Evolutionary conservation across 2,329 filamentous ascomycete genomes (phyloP), one percentile per base, ranked within the genome.

Genomic region (Stagonosporopsis vannaccii): DNA sequence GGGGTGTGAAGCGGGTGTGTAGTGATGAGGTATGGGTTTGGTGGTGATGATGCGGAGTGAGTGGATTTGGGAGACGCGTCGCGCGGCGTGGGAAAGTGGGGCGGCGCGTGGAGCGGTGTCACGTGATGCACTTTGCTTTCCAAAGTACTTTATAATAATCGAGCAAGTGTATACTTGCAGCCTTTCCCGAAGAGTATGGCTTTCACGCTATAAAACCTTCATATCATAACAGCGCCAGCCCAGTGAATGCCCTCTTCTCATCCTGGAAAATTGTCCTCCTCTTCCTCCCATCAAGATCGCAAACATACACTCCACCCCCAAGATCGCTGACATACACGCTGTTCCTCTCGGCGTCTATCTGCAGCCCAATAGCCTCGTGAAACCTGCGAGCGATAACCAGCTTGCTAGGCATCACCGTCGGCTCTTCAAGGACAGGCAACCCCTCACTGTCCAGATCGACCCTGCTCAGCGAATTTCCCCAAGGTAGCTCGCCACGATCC

Each of bases 401-500:
- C 17, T 39, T 26, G 11, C 47, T 46, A 13, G 52, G 51, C 32
- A 26, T 15, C 6, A 56, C 4, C 12, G 47, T 7, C 4, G 22
- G 42, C n/a, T 51, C 39, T 13, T 4, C n/a, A 7, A 51, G 39
- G 2, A 60, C 33, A 8, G 48, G 51, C 1, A 72, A 73, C 6
- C 76, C 68, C 64, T 86, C 28, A 6, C 23, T 35, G 17, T 51
- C 44, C 13, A 62, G 32, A 17, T 52, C 49, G 1, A 73, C 74
- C 7, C 75, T 68, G 66, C 85, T 84, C 54, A 87, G 59, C 11
- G 79, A 79, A 64, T 85, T 86, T 0, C 85, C 85, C 8, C 71
- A 65, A 0, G 85, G 85, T 1, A 81, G 69, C 59, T 87, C 85
- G 4, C 85, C 86, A 0, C 85, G 76, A 60, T 87, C 85, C 0